Conservation (phyloP, 495 filamentous ascomycete genomes). For the Apiosordaria backusii region DNA sequence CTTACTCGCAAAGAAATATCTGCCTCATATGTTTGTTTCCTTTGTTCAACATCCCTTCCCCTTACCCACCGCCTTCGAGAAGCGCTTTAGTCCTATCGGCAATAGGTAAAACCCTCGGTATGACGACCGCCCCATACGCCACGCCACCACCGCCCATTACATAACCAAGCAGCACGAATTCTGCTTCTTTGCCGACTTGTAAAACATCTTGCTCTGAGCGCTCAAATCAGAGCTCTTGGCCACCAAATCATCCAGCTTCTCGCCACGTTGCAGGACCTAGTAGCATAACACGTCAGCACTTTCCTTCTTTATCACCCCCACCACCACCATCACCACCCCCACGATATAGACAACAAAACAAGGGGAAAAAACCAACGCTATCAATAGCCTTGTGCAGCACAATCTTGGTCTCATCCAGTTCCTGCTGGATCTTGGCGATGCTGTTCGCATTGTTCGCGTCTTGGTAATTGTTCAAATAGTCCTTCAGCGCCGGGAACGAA, state of each 20-base stretch:
- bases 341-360: background rate
- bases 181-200: slow-evolving; percentile 77
- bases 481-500: slow-evolving; percentile 67
- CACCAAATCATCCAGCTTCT: slow-evolving; percentile 89
- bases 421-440: slow-evolving; percentile 93
- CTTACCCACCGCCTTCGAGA: too few relatives aligned
- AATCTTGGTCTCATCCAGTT: slow-evolving; percentile 97
- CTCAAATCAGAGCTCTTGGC: slow-evolving; percentile 84
- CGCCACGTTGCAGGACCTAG: slow-evolving; percentile 70
- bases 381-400: slow-evolving; percentile 96
- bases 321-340: too few relatives aligned
- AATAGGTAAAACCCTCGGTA: too few relatives aligned
- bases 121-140: background rate
- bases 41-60: background rate
- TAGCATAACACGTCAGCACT: background rate
- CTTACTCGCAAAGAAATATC: too few relatives aligned
- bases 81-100: too few relatives aligned
- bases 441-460: slow-evolving; percentile 83
- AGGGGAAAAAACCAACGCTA: slow-evolving; percentile 42
- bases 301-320: background rate
- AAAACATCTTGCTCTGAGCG: slow-evolving; percentile 94
- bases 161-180: slow-evolving; percentile 89
- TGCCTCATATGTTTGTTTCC: too few relatives aligned
- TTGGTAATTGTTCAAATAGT: slow-evolving; percentile 85
- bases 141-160: slow-evolving; percentile 39